Percentiles rank a stretch among this genome's conserved stretches.
Conservation (phyloP, 2,329 filamentous ascomycete species). For the Ilyonectria destructans region DNA sequence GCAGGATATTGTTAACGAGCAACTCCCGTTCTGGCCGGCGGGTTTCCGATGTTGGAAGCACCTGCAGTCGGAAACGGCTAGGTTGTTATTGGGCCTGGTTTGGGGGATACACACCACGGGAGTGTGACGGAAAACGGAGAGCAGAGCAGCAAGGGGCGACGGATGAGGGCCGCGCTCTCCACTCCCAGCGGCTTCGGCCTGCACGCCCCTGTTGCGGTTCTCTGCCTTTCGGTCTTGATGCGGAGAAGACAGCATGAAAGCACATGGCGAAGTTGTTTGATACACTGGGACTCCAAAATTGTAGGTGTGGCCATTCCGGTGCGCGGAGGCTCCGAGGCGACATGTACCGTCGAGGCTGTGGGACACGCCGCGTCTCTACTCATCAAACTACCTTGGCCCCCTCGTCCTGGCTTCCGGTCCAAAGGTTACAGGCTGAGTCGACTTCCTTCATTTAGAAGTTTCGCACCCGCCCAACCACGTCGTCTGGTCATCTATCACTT, state of each 20-base stretch:
- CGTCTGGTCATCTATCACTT: slow-evolving; percentile 50
- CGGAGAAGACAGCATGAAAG: slow-evolving; percentile 41
- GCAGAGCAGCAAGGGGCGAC: slow-evolving; percentile 35
- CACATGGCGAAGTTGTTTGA: slow-evolving; percentile 45
- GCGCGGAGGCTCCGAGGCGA: slow-evolving; percentile 32
- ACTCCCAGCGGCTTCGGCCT: slow-evolving; percentile 38
- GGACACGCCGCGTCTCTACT: slow-evolving; percentile 40
- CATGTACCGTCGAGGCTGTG: slow-evolving; percentile 43
- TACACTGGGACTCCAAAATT: slow-evolving; percentile 44
- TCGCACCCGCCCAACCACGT: slow-evolving; percentile 26
- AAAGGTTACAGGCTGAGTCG: slow-evolving; percentile 37
- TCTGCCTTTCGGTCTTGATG: slow-evolving; percentile 40
- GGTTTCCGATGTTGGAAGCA: slow-evolving; percentile 28
- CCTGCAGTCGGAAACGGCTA: slow-evolving; percentile 30
- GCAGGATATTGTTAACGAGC: slow-evolving; percentile 17
- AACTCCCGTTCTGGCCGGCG: slow-evolving; percentile 26
- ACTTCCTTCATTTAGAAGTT: slow-evolving; percentile 22
- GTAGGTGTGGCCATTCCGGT: slow-evolving; percentile 24
- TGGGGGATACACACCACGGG: slow-evolving; percentile 43
- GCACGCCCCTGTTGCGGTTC: slow-evolving; percentile 41
- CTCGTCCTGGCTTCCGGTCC: slow-evolving; percentile 34
- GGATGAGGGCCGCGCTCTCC: slow-evolving; percentile 34
- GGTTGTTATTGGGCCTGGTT: slow-evolving; percentile 32
- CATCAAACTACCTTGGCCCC: slow-evolving; percentile 38
- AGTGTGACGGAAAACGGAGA: slow-evolving; percentile 43